These are phyloP conservation scores for Epipyxis sp. DNA, from an alignment of 108 stramenopile species.

Conservation along the genomic window DNA sequence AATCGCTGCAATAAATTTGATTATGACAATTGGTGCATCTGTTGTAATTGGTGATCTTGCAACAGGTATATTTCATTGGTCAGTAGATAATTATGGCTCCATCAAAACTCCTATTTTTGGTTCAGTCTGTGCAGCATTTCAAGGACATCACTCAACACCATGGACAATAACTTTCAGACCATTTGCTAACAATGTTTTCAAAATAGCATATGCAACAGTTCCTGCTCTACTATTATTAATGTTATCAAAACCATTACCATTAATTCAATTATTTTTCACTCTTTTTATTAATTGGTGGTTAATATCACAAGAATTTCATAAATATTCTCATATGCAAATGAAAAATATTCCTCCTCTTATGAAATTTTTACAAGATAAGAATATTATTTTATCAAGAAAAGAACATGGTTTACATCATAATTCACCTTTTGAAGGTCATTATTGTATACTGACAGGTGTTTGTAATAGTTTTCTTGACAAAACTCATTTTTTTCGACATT, in stretches of 20 bases:
- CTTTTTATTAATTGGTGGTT: slow-evolving; percentile 70
- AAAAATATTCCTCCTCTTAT: slow-evolving; percentile 59
- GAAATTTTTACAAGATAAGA: slow-evolving; percentile 62
- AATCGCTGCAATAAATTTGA: too few relatives aligned
- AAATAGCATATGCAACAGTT: slow-evolving; percentile 75
- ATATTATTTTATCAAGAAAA: slow-evolving; percentile 62
- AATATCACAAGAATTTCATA: slow-evolving; percentile 80
- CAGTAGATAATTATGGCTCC: slow-evolving; percentile 91
- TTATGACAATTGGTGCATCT: too few relatives aligned
- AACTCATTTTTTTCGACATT: slow-evolving; percentile 70
- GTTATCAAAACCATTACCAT: slow-evolving; percentile 56
- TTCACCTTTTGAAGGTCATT: slow-evolving; percentile 74
- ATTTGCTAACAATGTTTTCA: slow-evolving; percentile 87
- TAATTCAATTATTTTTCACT: slow-evolving; percentile 60
- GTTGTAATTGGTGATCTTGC: slow-evolving; percentile 61
- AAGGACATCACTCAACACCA: slow-evolving; percentile 85
- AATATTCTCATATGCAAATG: slow-evolving; percentile 75
- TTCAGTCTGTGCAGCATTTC: slow-evolving; percentile 85
- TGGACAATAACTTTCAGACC: slow-evolving; percentile 89
- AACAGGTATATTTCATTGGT: slow-evolving; percentile 82
- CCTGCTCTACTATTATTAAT: slow-evolving; percentile 56
- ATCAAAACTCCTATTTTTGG: slow-evolving; percentile 82
- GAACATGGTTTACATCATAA: slow-evolving; percentile 81
- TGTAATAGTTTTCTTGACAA: slow-evolving; percentile 71
- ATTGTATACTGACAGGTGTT: slow-evolving; percentile 77